Percentiles rank a stretch among this genome's conserved stretches.
These are phyloP conservation scores for Boletus reticuloceps DNA, from an alignment of 768 basidiomycete species.

Conservation along the genomic window DNA sequence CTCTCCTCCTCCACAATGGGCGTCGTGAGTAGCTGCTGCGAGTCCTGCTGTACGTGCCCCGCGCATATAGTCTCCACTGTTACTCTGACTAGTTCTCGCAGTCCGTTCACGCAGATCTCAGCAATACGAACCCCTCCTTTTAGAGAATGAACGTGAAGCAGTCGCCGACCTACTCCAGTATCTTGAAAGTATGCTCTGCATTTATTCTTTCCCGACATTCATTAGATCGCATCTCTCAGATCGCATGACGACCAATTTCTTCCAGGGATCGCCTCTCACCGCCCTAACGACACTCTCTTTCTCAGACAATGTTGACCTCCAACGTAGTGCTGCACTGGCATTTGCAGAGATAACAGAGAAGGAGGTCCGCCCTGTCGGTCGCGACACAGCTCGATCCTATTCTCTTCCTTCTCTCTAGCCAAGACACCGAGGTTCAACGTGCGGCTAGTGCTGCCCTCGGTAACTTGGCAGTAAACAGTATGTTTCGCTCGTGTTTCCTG, in stretches of 20 bases:
- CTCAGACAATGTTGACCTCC: constrained; percentile 98
- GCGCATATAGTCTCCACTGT: constrained; percentile 6
- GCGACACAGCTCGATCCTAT: constrained; percentile 98
- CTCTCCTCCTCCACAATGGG: constrained; percentile 49
- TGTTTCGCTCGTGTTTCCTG: constrained; percentile 35
- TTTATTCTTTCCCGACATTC: not conserved
- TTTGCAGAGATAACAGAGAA: constrained; percentile 99
- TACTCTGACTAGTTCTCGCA: constrained; percentile 33
- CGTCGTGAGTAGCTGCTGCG: constrained; percentile 76
- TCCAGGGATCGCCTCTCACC: constrained; percentile 85
- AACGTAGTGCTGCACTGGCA: constrained; percentile 95
- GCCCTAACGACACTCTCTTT: constrained; percentile 97
- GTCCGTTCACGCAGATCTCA: constrained; percentile 83
- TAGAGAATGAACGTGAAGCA: constrained; percentile 95
- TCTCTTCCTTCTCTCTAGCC: constrained; percentile 92
- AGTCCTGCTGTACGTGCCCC: constrained; percentile 67
- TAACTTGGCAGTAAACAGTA: constrained; percentile 97
- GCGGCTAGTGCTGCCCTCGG: constrained; percentile 97
- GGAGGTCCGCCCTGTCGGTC: constrained; percentile 93
- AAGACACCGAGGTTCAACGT: constrained; percentile 98
- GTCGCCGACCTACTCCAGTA: constrained; percentile 97
- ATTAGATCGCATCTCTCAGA: constrained; percentile 39
- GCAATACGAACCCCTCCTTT: constrained; percentile 79
- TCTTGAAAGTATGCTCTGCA: constrained; percentile 78
- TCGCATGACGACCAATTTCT: constrained; percentile 98